Percentiles rank a stretch among this genome's conserved stretches.
Evolutionary conservation across 2,329 filamentous ascomycete species (phyloP).

Genomic region (Emergomyces pasteurianus): DNA sequence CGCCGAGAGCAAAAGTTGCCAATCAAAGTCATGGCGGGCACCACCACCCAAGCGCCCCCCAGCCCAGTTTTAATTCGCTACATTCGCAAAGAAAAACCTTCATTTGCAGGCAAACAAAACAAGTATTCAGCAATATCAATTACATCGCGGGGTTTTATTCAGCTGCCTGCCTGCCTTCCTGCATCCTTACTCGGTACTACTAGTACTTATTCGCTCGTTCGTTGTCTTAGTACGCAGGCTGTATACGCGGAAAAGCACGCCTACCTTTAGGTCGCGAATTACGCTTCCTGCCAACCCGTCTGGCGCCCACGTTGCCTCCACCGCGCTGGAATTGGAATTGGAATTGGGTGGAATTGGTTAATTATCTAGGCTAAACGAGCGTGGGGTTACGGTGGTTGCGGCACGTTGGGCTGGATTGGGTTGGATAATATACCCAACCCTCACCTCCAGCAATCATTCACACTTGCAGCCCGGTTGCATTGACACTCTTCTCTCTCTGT

Average conservation of each 20-base stretch:
- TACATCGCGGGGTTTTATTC: not conserved
- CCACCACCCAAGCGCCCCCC: too few relatives aligned
- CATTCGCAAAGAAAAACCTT: too few relatives aligned
- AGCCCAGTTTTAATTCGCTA: too few relatives aligned
- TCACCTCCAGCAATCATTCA: not conserved
- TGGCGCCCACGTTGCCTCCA: not conserved
- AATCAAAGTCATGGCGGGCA: too few relatives aligned
- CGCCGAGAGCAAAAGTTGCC: too few relatives aligned
- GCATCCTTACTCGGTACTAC: too few relatives aligned
- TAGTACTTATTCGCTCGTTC: too few relatives aligned
- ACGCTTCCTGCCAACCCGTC: not conserved
- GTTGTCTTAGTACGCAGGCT: not conserved
- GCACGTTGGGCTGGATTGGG: not conserved
- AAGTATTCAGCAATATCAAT: not conserved
- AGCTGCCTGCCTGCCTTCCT: not conserved
- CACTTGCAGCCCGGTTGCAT: not conserved
- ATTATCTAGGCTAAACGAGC: not conserved
- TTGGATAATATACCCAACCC: too few relatives aligned
- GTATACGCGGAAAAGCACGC: not conserved
- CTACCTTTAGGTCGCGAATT: not conserved
- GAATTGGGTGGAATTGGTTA: not conserved
- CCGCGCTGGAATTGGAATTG: not conserved
- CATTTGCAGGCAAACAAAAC: not conserved
- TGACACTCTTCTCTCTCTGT: not conserved
- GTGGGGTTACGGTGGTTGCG: not conserved